These are phyloP conservation scores for Claviceps pazoutovae DNA, from an alignment of 2,329 filamentous ascomycete genomes.

Conservation along the genomic window DNA sequence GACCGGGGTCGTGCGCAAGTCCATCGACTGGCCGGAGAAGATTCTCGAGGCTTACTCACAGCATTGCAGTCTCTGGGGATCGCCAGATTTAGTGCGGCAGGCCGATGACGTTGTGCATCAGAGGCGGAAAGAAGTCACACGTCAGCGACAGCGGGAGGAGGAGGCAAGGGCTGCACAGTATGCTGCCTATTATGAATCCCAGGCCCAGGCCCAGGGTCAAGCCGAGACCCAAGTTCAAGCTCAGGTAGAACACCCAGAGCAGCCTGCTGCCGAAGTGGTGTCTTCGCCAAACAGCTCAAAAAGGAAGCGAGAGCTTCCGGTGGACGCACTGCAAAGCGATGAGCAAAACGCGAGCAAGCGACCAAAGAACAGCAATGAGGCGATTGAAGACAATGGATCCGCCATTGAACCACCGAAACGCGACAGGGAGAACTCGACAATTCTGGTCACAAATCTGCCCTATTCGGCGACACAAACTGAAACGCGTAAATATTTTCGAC, in stretches of 20 bases:
- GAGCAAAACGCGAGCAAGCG: conserved; percentile 50
- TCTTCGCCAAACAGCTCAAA: conserved; percentile 39
- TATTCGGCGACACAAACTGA: conserved; percentile 53
- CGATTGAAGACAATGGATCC: conserved; percentile 11
- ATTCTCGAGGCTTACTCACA: conserved; percentile 60
- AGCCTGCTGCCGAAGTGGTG: conserved; percentile 6
- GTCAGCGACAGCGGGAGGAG: conserved; percentile 52
- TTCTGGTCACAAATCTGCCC: conserved; percentile 70
- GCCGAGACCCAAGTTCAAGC: conserved; percentile 7
- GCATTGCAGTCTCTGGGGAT: conserved; percentile 84
- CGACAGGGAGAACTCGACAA: conserved; percentile 79
- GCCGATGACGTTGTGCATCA: conserved; percentile 63
- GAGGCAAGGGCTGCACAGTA: conserved; percentile 43
- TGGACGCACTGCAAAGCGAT: conserved; percentile 25
- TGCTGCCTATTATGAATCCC: conserved; percentile 22
- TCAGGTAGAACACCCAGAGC: conserved; percentile 6
- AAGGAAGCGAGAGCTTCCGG: conserved; percentile 56
- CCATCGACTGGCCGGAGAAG: conserved; percentile 64
- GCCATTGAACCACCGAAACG: conserved; percentile 42
- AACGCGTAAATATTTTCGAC: conserved; percentile 79
- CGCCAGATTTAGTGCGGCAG: conserved; percentile 57
- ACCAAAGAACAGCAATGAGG: conserved; percentile 33
- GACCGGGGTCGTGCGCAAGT: conserved; percentile 48
- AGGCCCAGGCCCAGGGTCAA: conserved; percentile 6
- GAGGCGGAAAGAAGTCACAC: conserved; percentile 46